Evolutionary conservation across 192 early-diverging fungal genomes (phyloP).

Genomic region (Umbelopsis vinacea): DNA sequence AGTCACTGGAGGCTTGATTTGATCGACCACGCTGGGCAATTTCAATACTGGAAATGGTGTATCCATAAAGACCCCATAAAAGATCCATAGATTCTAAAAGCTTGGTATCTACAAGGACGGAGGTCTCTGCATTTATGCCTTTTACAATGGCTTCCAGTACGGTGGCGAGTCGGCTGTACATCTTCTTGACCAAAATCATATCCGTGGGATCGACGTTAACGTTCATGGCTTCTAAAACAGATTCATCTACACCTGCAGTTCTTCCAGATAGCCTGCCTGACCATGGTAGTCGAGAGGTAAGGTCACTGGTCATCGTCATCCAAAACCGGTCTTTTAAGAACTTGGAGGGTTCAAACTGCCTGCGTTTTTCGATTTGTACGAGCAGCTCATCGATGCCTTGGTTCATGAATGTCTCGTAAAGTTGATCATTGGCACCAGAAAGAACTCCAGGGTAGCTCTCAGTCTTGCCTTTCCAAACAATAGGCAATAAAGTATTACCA

Average conservation of each 20-base stretch:
- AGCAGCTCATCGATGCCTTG: constrained; percentile 18
- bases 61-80: constrained; percentile 64
- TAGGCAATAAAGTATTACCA: constrained; percentile 87
- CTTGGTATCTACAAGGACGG: constrained; percentile 14
- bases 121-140: constrained; percentile 40
- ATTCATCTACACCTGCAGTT: neutral
- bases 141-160: constrained; percentile 66
- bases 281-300: constrained; percentile 5
- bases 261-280: constrained; percentile 11
- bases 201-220: constrained; percentile 4
- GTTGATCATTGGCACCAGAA: constrained; percentile 25
- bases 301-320: constrained; percentile 5
- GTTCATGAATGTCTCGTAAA: constrained; percentile 38
- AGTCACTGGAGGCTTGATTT: constrained; percentile 36
- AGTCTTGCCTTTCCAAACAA: constrained; percentile 67
- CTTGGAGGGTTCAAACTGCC: constrained; percentile 13
- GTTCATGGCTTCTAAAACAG: constrained; percentile 10
- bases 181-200: constrained; percentile 41
- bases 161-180: constrained; percentile 67
- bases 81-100: constrained; percentile 38
- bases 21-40: constrained; percentile 71
- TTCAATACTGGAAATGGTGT: constrained; percentile 74
- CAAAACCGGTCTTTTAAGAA: constrained; percentile 19
- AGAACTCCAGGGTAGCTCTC: constrained; percentile 64
- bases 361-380: neutral